Conservation (phyloP, 2,329 filamentous ascomycete species). For the Aspergillus arachidicola region DNA sequence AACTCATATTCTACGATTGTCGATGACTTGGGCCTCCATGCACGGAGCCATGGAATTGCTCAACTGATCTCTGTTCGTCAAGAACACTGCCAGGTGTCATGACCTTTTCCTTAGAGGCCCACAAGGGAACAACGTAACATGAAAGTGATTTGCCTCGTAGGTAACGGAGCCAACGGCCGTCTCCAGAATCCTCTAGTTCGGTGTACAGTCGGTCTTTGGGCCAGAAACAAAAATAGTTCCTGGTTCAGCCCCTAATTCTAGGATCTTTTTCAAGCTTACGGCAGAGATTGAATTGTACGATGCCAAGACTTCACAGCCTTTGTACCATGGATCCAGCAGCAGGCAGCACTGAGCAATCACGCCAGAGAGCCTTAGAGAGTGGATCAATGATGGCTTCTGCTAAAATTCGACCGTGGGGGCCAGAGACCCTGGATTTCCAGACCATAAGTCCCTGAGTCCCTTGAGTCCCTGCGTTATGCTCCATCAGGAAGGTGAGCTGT, state of each 20-base stretch:
- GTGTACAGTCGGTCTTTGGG: neutral
- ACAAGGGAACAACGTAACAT: neutral
- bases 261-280: neutral
- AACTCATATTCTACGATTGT: neutral
- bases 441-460: neutral
- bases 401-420: neutral
- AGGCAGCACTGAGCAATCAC: neutral
- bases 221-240: neutral
- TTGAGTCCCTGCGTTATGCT: neutral
- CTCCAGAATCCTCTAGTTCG: neutral
- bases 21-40: neutral
- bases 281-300: neutral
- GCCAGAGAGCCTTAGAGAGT: neutral
- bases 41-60: neutral
- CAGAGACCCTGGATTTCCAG: neutral
- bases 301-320: conserved; percentile 3
- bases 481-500: neutral
- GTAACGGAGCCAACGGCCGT: neutral
- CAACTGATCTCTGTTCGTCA: neutral
- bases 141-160: neutral
- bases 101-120: neutral
- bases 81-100: neutral
- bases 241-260: neutral
- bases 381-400: neutral
- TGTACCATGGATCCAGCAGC: neutral